Percentiles rank a stretch among this genome's conserved stretches.
Evolutionary conservation across 495 filamentous ascomycete species (phyloP).

Genomic region (Podospora bellae-mahoneyi): DNA sequence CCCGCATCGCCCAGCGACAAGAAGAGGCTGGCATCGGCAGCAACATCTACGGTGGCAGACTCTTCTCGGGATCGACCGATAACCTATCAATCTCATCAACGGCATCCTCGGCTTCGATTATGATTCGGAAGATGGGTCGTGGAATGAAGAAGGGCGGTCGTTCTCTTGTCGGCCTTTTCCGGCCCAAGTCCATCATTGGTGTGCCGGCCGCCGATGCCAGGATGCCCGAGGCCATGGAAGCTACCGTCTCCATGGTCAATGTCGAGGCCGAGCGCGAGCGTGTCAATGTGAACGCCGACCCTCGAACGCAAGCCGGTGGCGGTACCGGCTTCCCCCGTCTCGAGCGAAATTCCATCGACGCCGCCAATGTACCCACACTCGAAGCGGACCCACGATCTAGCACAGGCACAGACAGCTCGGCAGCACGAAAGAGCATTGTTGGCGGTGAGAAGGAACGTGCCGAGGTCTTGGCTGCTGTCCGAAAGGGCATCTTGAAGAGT

Average conservation of each 20-base stretch:
- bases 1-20: constrained; percentile 84
- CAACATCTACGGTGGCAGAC: constrained; percentile 88
- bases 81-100: constrained; percentile 97
- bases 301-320: constrained; percentile 63
- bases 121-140: constrained; percentile 99
- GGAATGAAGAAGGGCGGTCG: constrained; percentile 90
- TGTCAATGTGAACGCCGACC: constrained; percentile 73
- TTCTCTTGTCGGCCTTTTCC: constrained; percentile 90
- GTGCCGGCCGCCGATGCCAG: constrained; percentile 64
- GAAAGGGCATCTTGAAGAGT: constrained; percentile 95
- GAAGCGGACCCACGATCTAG: constrained; percentile 50
- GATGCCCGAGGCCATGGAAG: constrained; percentile 64
- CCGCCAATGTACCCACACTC: constrained; percentile 37
- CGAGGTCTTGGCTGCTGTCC: constrained; percentile 83
- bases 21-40: constrained; percentile 88
- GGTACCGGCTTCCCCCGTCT: constrained; percentile 84
- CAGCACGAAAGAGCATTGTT: constrained; percentile 77
- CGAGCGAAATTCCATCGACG: constrained; percentile 74
- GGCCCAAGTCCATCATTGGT: constrained; percentile 87
- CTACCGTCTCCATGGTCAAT: constrained; percentile 88
- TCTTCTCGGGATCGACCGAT: constrained; percentile 90
- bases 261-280: constrained; percentile 88
- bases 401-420: constrained; percentile 56
- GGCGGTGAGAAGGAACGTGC: constrained; percentile 88
- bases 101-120: constrained; percentile 95